Base-by-base conservation (phyloP, 2,329 filamentous ascomycete genomes). In the Leptographium galeiforme region DNA sequence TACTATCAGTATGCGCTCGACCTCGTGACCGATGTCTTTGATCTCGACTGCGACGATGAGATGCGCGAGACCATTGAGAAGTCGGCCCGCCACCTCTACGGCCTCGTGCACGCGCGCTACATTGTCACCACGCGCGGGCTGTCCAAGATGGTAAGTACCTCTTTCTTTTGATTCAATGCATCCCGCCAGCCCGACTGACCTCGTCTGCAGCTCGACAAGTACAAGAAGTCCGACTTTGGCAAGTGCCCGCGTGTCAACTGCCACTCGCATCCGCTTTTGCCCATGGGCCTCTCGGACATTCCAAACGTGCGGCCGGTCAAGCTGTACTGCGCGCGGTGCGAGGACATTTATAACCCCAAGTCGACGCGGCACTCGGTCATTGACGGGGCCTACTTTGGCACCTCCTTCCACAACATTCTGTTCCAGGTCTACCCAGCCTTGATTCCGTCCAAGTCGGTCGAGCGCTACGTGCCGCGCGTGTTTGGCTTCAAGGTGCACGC, bases 1-100 rank as follows among this genome's bases (percentile, higher is more conserved):
- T 96, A 97, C 74, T 98, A 98, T 65, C 93, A 98, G 70, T 96
- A 98, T 79, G 93, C 93, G 16, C 79, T 98, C 47, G 93, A 98
- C 66, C 81, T 98, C 16, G 89, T 98, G 55, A 98, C 93, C 50
- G 93, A 98, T 64, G 91, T 97, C 49, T 98, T 98, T 70, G 93
- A 98, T 66, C 84, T 97, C 64, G 93, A 98, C 69, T 96, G 93
- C 71, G 91, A 97, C 67, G 93, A 98, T 68, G 91, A 97, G 63
- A 94, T 97, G 83, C 82, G 93, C 58, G 93, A 97, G 73, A 88
- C 90, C 58, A 97, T 98, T 59, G 93, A 98, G 71, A 97, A 96
- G 72, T 95, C 89, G 41, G 93, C 93, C 3, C 79, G 93, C 57
- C 93, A 97, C 67, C 78, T 98, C 1, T 98, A 98, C 67, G 93